Evolutionary conservation across 1,284 basidiomycete genomes (phyloP).

Genomic region (Rhodotorula sp.): DNA sequence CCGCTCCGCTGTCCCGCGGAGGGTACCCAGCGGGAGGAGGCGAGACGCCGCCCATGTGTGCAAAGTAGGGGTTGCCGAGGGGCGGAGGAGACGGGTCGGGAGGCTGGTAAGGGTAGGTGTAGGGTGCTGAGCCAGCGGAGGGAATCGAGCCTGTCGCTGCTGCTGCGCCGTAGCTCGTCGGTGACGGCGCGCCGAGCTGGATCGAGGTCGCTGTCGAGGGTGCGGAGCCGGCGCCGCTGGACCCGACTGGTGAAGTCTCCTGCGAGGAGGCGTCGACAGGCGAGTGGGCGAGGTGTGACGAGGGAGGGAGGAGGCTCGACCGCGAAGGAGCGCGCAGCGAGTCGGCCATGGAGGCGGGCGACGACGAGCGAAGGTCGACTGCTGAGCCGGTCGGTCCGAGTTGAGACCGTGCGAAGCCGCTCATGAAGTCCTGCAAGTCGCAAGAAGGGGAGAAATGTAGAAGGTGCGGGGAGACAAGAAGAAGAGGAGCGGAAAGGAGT

Average conservation of each 20-base stretch:
- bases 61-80: slow-evolving; percentile 29
- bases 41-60: slow-evolving; percentile 10
- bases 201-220: slow-evolving; percentile 7
- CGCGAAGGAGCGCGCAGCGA: slow-evolving; percentile 13
- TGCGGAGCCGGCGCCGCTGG: slow-evolving; percentile 1
- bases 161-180: background rate
- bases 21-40: slow-evolving; percentile 1
- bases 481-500: background rate
- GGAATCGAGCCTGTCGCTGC: background rate
- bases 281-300: slow-evolving; percentile 2
- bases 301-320: slow-evolving; percentile 17
- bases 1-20: slow-evolving; percentile 3
- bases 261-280: slow-evolving; percentile 5
- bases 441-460: background rate
- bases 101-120: slow-evolving; percentile 23
- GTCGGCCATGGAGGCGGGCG: slow-evolving; percentile 18
- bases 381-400: slow-evolving; percentile 20
- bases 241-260: slow-evolving; percentile 7
- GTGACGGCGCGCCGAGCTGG: background rate
- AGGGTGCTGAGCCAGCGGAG: slow-evolving; percentile 13
- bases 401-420: slow-evolving; percentile 17
- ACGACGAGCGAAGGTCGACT: slow-evolving; percentile 30
- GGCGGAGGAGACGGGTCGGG: slow-evolving; percentile 25
- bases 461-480: background rate
- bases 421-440: slow-evolving; percentile 26